Conservation (phyloP, 225 moss, liverwort and hornwort species). For the Physcomitrellopsis africana region DNA sequence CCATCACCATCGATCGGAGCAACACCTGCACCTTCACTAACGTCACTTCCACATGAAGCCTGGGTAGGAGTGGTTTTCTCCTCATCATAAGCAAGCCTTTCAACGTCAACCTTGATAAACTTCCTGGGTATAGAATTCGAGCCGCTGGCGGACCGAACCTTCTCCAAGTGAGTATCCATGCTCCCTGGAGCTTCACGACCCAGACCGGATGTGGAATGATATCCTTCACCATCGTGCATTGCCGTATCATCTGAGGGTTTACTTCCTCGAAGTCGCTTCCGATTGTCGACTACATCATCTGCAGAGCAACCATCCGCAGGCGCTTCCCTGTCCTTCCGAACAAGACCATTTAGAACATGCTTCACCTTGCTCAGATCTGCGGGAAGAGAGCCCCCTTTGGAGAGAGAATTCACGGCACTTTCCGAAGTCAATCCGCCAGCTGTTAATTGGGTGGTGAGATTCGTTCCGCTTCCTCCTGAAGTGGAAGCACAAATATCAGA, state of each 20-base stretch:
- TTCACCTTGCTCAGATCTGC: conserved; percentile 41
- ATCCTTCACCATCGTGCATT: conserved; percentile 26
- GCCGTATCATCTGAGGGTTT: conserved; percentile 16
- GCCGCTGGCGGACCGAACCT: conserved; percentile 50
- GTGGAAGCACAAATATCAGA: conserved; percentile 56
- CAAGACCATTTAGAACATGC: conserved; percentile 28
- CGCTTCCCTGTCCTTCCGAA: conserved; percentile 50
- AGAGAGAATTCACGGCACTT: conserved; percentile 35
- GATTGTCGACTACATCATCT: conserved; percentile 37
- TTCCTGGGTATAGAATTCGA: conserved; percentile 45
- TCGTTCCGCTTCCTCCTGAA: conserved; percentile 40
- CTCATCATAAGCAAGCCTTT: conserved; percentile 32
- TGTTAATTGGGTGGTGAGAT: conserved; percentile 31
- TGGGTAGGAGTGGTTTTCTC: conserved; percentile 37
- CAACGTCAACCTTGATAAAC: conserved; percentile 25
- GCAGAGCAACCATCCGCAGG: conserved; percentile 13
- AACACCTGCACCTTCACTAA: conserved; percentile 43
- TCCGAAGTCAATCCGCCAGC: conserved; percentile 28
- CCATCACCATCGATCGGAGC: conserved; percentile 32
- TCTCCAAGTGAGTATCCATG: conserved; percentile 37
- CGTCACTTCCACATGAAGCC: conserved; percentile 53
- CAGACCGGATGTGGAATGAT: conserved; percentile 18
- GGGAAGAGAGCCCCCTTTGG: conserved; percentile 47
- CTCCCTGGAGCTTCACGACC: conserved; percentile 14
- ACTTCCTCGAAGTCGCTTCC: conserved; percentile 39